Base-by-base conservation (phyloP, 495 filamentous ascomycete species). In the Trichodelitschia bisporula region DNA sequence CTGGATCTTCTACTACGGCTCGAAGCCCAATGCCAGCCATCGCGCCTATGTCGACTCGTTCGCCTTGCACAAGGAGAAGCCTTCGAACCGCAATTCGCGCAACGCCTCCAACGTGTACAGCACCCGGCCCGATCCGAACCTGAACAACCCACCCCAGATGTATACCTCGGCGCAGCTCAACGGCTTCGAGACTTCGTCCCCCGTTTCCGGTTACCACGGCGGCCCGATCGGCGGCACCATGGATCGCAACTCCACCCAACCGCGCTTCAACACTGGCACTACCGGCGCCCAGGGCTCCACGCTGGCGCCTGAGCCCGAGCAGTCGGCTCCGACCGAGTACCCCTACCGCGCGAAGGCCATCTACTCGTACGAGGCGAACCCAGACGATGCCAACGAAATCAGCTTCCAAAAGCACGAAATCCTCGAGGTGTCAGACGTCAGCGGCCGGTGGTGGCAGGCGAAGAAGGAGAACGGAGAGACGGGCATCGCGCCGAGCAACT, bases 1-100 rank as follows among this genome's bases (percentile, higher is more conserved):
- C 28, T 99, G 86, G 86, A 91, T 95, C 36, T 90, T 92, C 55
- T 92, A 95, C 56, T 99, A 90, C 43, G 86, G 86, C 34, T 92
- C 86, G 4, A 70, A 77, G 2, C 82, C 89, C 4, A 71, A 77
- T 31, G 77, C 83, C n/a, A 59, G 69, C 32, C 77, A 82, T 38
- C 77, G 83, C 33, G 72, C 77, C 23, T 90, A 84, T 46, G 74
- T 93, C 37, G 89, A 99, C 52, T 92, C 84, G 2, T 93, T 92
- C 42, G 83, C 89, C 20, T 61, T 95, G 3, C 64, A 89, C 56
- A 93, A 92, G 55, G 80, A n/a, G n/a, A n/a, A n/a, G n/a, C n/a
- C n/a, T n/a, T 24, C 21, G 6, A n/a, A 24, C 21, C 21, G 21
- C 21, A 24, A n/a, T 24, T 6, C 21, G 6, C 21, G n/a, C 21